A percentile compares a stretch with the other conserved stretches of the same genome.
Conservation (phyloP, 306 rosid species). For the Prunus campanulata region DNA sequence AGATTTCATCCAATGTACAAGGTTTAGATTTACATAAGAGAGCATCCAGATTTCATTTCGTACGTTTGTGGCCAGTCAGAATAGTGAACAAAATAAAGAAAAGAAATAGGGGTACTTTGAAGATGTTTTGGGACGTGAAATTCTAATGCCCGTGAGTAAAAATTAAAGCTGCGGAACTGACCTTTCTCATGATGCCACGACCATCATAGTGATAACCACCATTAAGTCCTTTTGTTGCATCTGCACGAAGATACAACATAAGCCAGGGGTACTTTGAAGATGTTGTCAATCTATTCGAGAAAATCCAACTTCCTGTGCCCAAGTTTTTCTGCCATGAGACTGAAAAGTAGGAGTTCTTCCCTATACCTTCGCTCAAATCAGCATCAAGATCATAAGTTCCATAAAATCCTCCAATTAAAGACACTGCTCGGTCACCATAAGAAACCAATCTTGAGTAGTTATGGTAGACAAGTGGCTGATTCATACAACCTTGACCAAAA, state of each 20-base stretch:
- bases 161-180: conserved; percentile 16
- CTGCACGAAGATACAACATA: conserved; percentile 55
- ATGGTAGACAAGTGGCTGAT: conserved; percentile 54
- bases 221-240: conserved; percentile 45
- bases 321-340: conserved; percentile 48
- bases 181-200: conserved; percentile 53
- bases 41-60: background rate
- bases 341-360: conserved; percentile 45
- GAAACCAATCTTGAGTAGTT: conserved; percentile 37
- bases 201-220: conserved; percentile 57
- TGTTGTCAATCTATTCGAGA: conserved; percentile 38
- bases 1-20: background rate
- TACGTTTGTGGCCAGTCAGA: too few relatives aligned
- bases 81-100: too few relatives aligned
- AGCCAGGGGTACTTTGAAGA: conserved; percentile 58
- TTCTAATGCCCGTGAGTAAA: background rate
- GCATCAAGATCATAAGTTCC: conserved; percentile 64
- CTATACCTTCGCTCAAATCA: conserved; percentile 29
- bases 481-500: conserved; percentile 65
- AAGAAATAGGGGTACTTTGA: background rate
- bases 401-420: conserved; percentile 43
- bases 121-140: background rate
- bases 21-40: background rate
- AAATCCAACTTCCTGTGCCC: conserved; percentile 53
- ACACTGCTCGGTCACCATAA: conserved; percentile 1